Conservation (phyloP, 2,329 filamentous ascomycete species). For the Penicillium occitanis region DNA sequence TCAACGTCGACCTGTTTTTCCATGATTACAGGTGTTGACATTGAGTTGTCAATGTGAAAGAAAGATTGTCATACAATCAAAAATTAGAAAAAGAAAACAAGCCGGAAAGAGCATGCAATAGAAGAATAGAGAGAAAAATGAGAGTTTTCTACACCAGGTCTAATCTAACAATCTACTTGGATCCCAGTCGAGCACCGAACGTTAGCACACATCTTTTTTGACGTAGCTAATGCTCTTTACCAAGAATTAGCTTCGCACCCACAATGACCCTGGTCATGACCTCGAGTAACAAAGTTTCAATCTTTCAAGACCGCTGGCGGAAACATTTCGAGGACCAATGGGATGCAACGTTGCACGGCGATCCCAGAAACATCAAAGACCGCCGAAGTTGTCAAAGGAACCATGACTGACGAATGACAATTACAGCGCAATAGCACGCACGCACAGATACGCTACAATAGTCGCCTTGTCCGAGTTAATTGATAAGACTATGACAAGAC, state of each 20-base stretch:
- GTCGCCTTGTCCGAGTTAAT: not conserved
- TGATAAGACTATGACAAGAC: slow-evolving; percentile 2
- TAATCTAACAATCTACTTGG: not conserved
- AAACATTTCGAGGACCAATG: slow-evolving; percentile 9
- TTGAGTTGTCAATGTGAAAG: not conserved
- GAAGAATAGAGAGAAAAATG: not conserved
- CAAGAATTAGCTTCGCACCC: not conserved
- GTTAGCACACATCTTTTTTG: not conserved
- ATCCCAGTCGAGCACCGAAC: not conserved
- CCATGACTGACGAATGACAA: not conserved
- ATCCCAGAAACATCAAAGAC: not conserved
- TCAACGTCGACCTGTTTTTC: slow-evolving; percentile 16
- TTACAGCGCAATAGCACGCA: not conserved
- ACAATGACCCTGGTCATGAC: not conserved
- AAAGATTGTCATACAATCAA: not conserved
- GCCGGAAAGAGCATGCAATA: not conserved
- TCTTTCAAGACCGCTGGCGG: not conserved
- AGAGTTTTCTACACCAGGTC: not conserved
- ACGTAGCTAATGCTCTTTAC: not conserved
- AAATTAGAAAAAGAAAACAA: not conserved
- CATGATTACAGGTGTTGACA: slow-evolving; percentile 13
- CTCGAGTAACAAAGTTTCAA: not conserved
- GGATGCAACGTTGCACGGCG: slow-evolving; percentile 1
- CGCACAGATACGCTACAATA: not conserved
- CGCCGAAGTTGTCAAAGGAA: not conserved